Evolutionary conservation across 2,329 filamentous ascomycete genomes (phyloP), one percentile per base, ranked within the genome.

Genomic region (Xylaria sp.): DNA sequence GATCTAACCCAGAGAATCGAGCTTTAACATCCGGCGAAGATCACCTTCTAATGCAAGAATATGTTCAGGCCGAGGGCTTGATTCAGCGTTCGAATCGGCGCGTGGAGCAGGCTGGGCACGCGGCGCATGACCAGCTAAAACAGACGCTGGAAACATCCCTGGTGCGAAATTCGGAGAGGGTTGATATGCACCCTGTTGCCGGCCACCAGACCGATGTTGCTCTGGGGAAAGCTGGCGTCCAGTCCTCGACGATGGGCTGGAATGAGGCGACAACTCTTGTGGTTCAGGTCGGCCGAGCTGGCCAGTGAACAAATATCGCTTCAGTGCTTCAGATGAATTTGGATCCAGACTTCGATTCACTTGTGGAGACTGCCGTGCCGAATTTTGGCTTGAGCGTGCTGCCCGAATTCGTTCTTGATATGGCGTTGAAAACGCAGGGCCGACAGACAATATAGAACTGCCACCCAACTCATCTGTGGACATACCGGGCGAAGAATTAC

Each of bases 391-490:
- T 11, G 80, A 78, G 20, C 83, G 84, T 26, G 85, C 86, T 61
- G 87, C 88, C 65, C 83, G 84, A 67, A 90, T 89, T 51, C 88
- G 86, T 68, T 90, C 87, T 6, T 86, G 81, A 72, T 89, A 90
- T 0, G 88, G 87, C 0, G 90, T 91, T 4, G 91, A 90, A 77
- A 93, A 92, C 1, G 90, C 86, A 33, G 89, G 89, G 3, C 86
- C 91, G 72, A 89, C 86, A 36, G 84, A 82, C 54, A 81, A 84
- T 51, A 83, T 83, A 23, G 84, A 83, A 20, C 84, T 85, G 28
- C 86, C 86, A 71, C 93, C 89, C 54, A 94, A 82, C 76, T 97
- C 93, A 70, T 89, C 85, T 7, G 88, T 79, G 68, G 93, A 92
- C 36, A 92, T 86, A 28, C 86, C 86, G 60, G 85, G 84, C 36